Conservation (phyloP, 192 early-diverging fungal species). For the Coemansia sp. region DNA sequence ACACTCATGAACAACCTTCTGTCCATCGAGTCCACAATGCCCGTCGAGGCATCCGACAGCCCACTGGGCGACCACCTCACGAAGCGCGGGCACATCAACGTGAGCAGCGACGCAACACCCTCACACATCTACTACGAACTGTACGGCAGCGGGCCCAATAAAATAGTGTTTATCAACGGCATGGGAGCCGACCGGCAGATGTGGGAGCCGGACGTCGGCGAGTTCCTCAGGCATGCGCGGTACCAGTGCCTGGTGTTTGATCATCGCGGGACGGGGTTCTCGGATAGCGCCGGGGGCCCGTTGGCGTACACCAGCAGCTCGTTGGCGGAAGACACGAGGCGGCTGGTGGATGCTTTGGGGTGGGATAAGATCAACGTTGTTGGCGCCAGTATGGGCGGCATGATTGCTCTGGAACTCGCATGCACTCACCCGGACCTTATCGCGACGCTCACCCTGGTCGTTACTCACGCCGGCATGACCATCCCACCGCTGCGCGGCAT, state of each 20-base stretch:
- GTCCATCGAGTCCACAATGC: constrained; percentile 43
- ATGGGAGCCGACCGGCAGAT: constrained; percentile 52
- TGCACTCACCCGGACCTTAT: constrained; percentile 57
- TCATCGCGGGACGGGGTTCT: constrained; percentile 74
- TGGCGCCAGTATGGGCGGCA: constrained; percentile 85
- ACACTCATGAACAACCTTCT: constrained; percentile 19
- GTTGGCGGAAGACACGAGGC: constrained; percentile 60
- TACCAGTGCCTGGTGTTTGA: constrained; percentile 75
- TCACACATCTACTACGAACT: constrained; percentile 47
- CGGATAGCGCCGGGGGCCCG: constrained; percentile 6
- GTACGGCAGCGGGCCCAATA: constrained; percentile 24
- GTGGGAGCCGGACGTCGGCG: constrained; percentile 51
- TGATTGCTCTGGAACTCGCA: constrained; percentile 76
- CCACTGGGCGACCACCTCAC: constrained; percentile 34
- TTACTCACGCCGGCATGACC: constrained; percentile 42
- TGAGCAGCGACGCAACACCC: constrained; percentile 4
- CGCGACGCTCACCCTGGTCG: constrained; percentile 34
- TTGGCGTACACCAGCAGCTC: constrained; percentile 14
- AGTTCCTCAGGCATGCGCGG: constrained; percentile 57
- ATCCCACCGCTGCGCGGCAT: constrained; percentile 38
- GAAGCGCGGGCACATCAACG: constrained; percentile 39
- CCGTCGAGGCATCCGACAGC: constrained; percentile 38
- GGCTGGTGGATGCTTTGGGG: constrained; percentile 62
- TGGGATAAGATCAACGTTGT: constrained; percentile 74
- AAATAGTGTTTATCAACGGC: constrained; percentile 42